Evolutionary conservation across 306 rosid genomes (phyloP), one percentile per base, ranked within the genome.

Genomic region (Lupinus albus): DNA sequence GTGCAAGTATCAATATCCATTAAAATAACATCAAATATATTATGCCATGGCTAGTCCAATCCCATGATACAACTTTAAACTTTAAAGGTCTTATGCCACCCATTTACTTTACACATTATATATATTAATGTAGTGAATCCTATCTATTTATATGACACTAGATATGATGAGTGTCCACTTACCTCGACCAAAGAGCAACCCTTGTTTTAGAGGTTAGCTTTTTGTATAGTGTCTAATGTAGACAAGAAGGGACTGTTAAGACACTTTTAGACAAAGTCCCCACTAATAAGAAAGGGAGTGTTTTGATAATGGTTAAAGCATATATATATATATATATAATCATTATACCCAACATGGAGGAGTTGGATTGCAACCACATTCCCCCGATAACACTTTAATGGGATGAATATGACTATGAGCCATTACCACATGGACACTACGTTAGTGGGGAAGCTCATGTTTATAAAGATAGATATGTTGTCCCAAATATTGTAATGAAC

Each of bases 361-460:
- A 72, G 80, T 79, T 80, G 78, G 84, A 84, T 82, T 80, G 78
- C 79, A 76, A 66, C 86, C 86, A 86, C 82, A 86, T 72, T 25
- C 82, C 78, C 73, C 66, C 87, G 78, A 82, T 78, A 78, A 70
- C 63, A 76, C 76, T 79, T 75, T 80, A 81, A 80, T 71, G 79
- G 80, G 85, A 60, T 73, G 82, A 81, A 70, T 64, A 76, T 72
- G 87, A 63, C 77, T 78, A 64, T 61, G 60, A 67, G 68, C 80
- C 79, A 82, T 64, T 56, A 21, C 81, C 91, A 84, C 88, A 86
- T 88, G 95, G 81, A 70, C 61, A 78, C 68, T 72, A 65, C 75
- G 78, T 48, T 80, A 80, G 89, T 82, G 91, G 89, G 67, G 71
- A 71, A 51, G 80, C 16, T 89, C 82, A 87, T 83, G 82, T 79